A percentile compares a stretch with the other conserved stretches of the same genome.
These are phyloP conservation scores for Aspergillus thermomutatus DNA, from an alignment of 2,329 filamentous ascomycete species.

Conservation along the genomic window DNA sequence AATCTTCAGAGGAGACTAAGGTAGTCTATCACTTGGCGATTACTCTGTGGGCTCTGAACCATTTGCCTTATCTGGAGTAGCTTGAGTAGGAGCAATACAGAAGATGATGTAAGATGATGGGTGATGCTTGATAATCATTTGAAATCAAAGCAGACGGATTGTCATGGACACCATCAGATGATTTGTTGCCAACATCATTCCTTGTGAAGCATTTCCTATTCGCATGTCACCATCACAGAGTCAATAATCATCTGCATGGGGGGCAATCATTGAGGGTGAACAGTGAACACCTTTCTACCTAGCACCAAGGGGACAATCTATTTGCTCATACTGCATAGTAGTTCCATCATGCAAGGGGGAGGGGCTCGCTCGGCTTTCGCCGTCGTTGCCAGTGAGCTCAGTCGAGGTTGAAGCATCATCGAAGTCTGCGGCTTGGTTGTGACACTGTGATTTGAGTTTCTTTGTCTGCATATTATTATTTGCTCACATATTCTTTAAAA, in stretches of 20 bases:
- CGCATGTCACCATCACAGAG: neutral
- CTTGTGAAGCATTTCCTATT: neutral
- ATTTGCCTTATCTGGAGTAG: too few relatives aligned
- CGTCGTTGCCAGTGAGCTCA: neutral
- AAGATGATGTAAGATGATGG: neutral
- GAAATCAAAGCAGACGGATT: neutral
- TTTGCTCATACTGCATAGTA: neutral
- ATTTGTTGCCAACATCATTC: neutral
- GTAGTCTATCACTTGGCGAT: neutral
- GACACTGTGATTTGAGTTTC: neutral
- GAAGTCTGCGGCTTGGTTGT: too few relatives aligned
- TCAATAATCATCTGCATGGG: neutral
- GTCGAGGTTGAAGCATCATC: neutral
- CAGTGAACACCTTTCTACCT: too few relatives aligned
- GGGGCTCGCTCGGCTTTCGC: neutral
- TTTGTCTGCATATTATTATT: neutral
- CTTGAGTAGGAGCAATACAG: neutral
- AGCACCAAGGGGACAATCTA: too few relatives aligned
- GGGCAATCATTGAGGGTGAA: neutral
- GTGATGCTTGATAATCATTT: neutral
- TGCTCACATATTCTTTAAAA: too few relatives aligned
- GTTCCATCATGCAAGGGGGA: neutral
- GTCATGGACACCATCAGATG: neutral
- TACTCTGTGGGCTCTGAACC: neutral
- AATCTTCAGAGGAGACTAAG: neutral